Base-by-base conservation (phyloP, 1,284 basidiomycete genomes). In the Apiotrichum gamsii region DNA sequence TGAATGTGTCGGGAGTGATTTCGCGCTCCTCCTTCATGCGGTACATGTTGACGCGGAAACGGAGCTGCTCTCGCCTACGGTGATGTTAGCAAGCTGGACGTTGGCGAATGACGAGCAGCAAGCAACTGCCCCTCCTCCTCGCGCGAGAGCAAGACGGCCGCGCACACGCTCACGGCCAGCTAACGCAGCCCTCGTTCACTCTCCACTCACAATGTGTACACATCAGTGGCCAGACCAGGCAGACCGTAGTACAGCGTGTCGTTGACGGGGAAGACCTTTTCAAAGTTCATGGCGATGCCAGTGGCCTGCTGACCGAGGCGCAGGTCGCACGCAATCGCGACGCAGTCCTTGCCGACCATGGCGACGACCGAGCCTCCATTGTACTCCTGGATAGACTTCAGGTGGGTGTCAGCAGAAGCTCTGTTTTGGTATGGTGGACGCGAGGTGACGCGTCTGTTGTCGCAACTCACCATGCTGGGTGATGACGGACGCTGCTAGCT, bases 1-100 rank as follows among this genome's bases (percentile, higher is more conserved):
- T 87, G 74, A 98, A 97, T 8, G 90, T 91, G 75, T 93, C 84
- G 39, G 95, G 95, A 61, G 91, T 85, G 65, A 99, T 96, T 63
- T 93, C 86, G 52, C 95, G 82, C 69, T 97, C 94, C 72, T 99
- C 95, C 76, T 98, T 99, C 81, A 99, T 96, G 40, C 89, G 88
- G 76, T 97, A 98, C 89, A 98, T 95, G 77, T 98, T 99, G 50
- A 95, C 85, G 52, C 93, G 81, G 75, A 88, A 95, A 47, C 95
- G 83, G 64, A 96, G 84, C 45, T 83, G 81, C 72, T 96, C 90
- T 57, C 82, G 84, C 58, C 89, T 91, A 15, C 6, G 11, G 18
- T 11, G 21, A n/a, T 21, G 47, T 52, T 14, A 52, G 44, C 23
- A 29, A 28, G 10, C 19, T 25, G 41, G n/a, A n/a, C n/a, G n/a